Base-by-base conservation (phyloP, 2,329 filamentous ascomycete genomes). In the Coniochaeta sp. region DNA sequence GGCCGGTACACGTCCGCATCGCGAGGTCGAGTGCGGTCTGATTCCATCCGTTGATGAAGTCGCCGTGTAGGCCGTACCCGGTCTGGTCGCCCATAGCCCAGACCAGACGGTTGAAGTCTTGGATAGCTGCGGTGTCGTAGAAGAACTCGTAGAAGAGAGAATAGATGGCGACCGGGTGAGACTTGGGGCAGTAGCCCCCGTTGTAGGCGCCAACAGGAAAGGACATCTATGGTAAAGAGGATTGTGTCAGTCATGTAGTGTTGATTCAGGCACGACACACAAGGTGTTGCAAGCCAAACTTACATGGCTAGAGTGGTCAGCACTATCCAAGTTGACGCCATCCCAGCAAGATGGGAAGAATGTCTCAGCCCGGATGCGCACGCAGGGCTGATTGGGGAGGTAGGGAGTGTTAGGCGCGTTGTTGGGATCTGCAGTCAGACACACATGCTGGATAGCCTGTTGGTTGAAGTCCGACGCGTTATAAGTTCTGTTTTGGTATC, bases 291-390 rank as follows among this genome's bases (percentile, higher is more conserved):
- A 14, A 11, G 47, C 28, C 22, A 52, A 14, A 31, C 47, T 52
- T 52, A 52, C 47, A 28, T 57, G 59, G 57, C 50, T 14, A 50
- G 52, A 14, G 59, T 62, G 61, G 40, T 60, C 44, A 26, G 61
- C 12, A 6, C 44, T 56, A 38, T 62, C 56, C 4, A 59, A 14
- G 56, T 59, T 57, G 6, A 57, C 50, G 36, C 61, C 61, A 44
- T 62, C 59, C 61, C 61, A 62, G 61, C 61, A 62, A 6, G 61
- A 58, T 26, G 61, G 61, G 40, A 62, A 60, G 4, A 59, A 59
- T 11, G 57, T 34, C 54, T 62, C 50, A 7, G 47, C 60, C 17
- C 58, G 58, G 36, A 59, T 31, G 1, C 60, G 43, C 33, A 58
- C n/a, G 56, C 56, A 58, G 17, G 56, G 56, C 17, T 58, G 56